These are phyloP conservation scores for Rhizopogon vulgaris DNA, from an alignment of 768 basidiomycete genomes.

Conservation along the genomic window DNA sequence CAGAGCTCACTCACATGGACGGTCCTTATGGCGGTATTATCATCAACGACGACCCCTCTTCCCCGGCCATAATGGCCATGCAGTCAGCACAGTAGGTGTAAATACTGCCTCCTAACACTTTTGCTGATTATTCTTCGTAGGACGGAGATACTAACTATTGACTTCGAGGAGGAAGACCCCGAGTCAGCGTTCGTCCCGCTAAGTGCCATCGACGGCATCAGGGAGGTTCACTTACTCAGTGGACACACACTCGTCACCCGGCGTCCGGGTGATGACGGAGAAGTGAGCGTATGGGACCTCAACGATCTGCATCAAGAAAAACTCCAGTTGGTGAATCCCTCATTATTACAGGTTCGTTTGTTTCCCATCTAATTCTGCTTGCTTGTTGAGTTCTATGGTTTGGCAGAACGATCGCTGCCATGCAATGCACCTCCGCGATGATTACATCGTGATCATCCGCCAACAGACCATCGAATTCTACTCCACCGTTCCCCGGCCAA, in stretches of 20 bases:
- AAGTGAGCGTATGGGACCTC: constrained; percentile 33
- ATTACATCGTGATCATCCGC: constrained; percentile 43
- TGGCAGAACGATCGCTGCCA: constrained; percentile 33
- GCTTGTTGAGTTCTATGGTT: constrained; percentile 1
- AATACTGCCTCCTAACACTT: background rate
- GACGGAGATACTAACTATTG: constrained; percentile 37
- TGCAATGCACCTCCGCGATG: constrained; percentile 35
- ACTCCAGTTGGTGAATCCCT: constrained; percentile 31
- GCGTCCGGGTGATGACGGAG: constrained; percentile 18
- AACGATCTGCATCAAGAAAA: constrained; percentile 21
- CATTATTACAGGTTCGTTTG: constrained; percentile 24
- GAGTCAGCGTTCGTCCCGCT: constrained; percentile 31
- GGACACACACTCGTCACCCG: constrained; percentile 35
- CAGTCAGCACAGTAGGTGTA: constrained; percentile 34
- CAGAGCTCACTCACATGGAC: constrained; percentile 28
- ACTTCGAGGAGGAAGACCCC: constrained; percentile 29
- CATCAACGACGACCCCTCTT: constrained; percentile 36
- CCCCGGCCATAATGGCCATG: constrained; percentile 35
- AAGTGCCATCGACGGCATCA: constrained; percentile 25
- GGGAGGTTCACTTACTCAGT: constrained; percentile 30
- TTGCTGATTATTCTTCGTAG: constrained; percentile 16
- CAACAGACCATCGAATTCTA: constrained; percentile 38
- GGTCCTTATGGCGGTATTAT: constrained; percentile 36
- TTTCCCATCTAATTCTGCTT: background rate
- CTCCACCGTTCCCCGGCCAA: constrained; percentile 21